Evolutionary conservation across 345 rosid species (phyloP), one percentile per base, ranked within the genome.

Genomic region (Raphanus raphanistrum): DNA sequence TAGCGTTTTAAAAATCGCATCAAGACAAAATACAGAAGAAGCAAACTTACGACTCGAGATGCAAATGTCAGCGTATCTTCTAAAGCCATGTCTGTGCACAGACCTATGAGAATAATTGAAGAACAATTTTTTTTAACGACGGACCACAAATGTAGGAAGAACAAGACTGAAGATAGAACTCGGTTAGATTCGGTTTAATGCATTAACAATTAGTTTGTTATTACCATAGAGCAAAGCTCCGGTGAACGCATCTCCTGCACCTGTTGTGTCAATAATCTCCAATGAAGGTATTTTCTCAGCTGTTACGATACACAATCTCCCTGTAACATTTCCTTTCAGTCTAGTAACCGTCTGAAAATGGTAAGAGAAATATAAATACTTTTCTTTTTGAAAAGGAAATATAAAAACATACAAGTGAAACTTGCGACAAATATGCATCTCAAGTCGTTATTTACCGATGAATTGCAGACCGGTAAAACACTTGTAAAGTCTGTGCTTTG

Each of bases 161-260:
- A 60, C 57, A 33, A 50, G 68, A 68, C 0, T 8, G 31, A 62
- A 62, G 5, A 52, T 76, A 29, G 17, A 9, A 71, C 2, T 64
- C 28, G 38, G 72, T 57, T 25, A 16, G 35, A 17, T 12, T 70
- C 35, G 59, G 60, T 57, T 50, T 6, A 61, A 3, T 25, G 65
- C 6, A 17, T 4, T 54, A 71, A 8, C 3, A 41, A 28, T 28
- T 26, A 33, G 31, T 55, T 9, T 26, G 7, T 15, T 75, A 28
- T 6, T 85, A 91, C 96, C 91, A 45, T 87, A 94, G 41, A 92
- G 83, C 58, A 89, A 54, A 64, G 90, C 93, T 75, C 97, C 93
- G 27, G 87, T 85, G 68, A 94, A 94, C 5, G 98, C 93, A 85
- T 94, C 97, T 13, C 97, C 97, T 0, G 97, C 98, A 35, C 98